A percentile compares a stretch with the other conserved stretches of the same genome.
Evolutionary conservation across 2,329 filamentous ascomycete species (phyloP).

Genomic region (Magnaporthiopsis incrustans): DNA sequence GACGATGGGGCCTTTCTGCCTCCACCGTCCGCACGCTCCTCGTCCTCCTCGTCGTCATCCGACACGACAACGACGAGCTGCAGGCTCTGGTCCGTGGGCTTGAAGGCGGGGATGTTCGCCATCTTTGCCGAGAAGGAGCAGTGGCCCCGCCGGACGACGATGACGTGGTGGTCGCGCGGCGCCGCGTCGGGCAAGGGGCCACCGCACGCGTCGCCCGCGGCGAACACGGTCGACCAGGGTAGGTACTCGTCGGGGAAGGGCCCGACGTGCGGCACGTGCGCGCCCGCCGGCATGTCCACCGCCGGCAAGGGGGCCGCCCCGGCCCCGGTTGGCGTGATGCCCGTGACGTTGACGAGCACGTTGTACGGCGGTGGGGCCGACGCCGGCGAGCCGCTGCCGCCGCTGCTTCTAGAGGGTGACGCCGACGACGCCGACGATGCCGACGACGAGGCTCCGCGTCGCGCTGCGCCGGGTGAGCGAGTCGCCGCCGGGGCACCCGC

Average conservation of each 20-base stretch:
- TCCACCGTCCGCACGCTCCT: conserved; percentile 13
- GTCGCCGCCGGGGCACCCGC: conserved; percentile 15
- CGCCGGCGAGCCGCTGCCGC: neutral
- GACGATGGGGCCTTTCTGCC: conserved; percentile 5
- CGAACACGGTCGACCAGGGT: conserved; percentile 62
- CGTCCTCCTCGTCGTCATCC: conserved; percentile 39
- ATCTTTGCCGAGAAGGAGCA: conserved; percentile 84
- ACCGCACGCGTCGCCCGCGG: conserved; percentile 62
- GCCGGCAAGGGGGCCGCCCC: conserved; percentile 43
- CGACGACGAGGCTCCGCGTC: neutral
- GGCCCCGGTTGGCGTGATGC: conserved; percentile 25
- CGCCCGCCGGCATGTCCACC: conserved; percentile 29
- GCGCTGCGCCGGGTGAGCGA: conserved; percentile 1
- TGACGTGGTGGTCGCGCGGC: conserved; percentile 58
- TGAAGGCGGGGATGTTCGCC: conserved; percentile 71
- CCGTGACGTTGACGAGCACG: conserved; percentile 26
- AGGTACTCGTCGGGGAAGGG: conserved; percentile 36
- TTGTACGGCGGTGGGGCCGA: conserved; percentile 17
- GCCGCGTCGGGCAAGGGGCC: conserved; percentile 43
- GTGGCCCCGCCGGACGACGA: conserved; percentile 73
- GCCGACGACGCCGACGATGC: too few species aligned
- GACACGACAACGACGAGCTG: conserved; percentile 77
- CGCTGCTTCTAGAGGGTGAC: neutral
- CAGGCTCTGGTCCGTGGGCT: conserved; percentile 51
- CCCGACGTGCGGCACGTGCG: conserved; percentile 23